Percentiles rank a stretch among this genome's conserved stretches.
phyloP scores from a whole-genome alignment of 2,329 filamentous ascomycete species.

The Decorospora gaudefroyi region DNA sequence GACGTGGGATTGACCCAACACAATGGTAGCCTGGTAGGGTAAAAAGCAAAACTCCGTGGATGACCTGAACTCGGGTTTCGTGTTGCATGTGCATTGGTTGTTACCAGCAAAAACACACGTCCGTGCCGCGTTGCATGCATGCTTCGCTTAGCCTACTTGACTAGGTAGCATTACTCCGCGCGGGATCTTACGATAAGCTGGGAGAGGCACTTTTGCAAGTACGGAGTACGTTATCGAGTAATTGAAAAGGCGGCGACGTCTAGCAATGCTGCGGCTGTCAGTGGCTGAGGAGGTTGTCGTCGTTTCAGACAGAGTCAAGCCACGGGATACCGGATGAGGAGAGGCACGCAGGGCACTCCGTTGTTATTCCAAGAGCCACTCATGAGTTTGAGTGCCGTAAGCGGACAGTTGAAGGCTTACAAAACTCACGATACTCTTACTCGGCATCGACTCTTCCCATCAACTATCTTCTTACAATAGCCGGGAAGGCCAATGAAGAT shows the following conservation, averaged over 20 bases:
- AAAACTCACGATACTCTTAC: slow-evolving; percentile 14
- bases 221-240: slow-evolving; percentile 6
- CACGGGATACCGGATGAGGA: not conserved
- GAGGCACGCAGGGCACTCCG: too few relatives aligned
- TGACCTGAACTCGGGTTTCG: slow-evolving; percentile 19
- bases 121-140: slow-evolving; percentile 19
- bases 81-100: slow-evolving; percentile 26
- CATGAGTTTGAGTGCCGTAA: slow-evolving; percentile 6
- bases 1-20: slow-evolving; percentile 22
- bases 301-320: slow-evolving; percentile 9
- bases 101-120: slow-evolving; percentile 13
- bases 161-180: slow-evolving; percentile 23
- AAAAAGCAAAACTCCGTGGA: slow-evolving; percentile 20
- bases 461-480: slow-evolving; percentile 18
- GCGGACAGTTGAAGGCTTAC: slow-evolving; percentile 11
- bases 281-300: not conserved
- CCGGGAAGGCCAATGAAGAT: slow-evolving; percentile 30
- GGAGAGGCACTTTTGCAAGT: slow-evolving; percentile 9
- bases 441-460: slow-evolving; percentile 7
- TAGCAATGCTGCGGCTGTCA: slow-evolving; percentile 1
- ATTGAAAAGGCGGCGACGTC: not conserved
- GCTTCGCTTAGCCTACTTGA: slow-evolving; percentile 24
- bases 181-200: slow-evolving; percentile 33
- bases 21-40: slow-evolving; percentile 25
- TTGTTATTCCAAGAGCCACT: slow-evolving; percentile 5